Evolutionary conservation across 2,329 filamentous ascomycete genomes (phyloP).

Genomic region (Ophiostoma australiae): DNA sequence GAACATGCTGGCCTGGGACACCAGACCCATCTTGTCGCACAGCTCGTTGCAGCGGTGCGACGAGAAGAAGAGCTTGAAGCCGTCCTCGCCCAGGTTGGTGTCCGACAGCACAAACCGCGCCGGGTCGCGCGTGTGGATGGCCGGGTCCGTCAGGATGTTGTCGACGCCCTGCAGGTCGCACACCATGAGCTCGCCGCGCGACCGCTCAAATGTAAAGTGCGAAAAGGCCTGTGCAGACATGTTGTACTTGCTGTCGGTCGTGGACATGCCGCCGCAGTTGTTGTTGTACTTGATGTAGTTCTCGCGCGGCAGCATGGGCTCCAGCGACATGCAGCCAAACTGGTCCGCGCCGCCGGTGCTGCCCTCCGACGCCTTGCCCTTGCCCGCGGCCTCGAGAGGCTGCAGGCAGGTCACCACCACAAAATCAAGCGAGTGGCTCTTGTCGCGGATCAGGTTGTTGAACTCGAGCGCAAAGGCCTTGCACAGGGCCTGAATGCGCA

Average conservation of each 20-base stretch:
- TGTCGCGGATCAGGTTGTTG: slow-evolving; percentile 32
- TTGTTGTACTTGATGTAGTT: slow-evolving; percentile 40
- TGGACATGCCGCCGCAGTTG: slow-evolving; percentile 33
- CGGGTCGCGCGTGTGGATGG: slow-evolving; percentile 36
- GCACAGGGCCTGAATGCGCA: slow-evolving; percentile 39
- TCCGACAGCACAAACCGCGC: slow-evolving; percentile 34
- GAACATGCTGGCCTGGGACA: slow-evolving; percentile 30
- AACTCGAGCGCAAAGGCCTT: slow-evolving; percentile 41
- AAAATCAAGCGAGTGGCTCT: slow-evolving; percentile 34
- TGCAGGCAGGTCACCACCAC: slow-evolving; percentile 35
- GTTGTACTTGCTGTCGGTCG: slow-evolving; percentile 26
- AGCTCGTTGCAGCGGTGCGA: slow-evolving; percentile 36
- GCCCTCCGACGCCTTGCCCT: not conserved
- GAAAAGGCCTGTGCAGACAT: slow-evolving; percentile 40
- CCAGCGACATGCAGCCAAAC: slow-evolving; percentile 33
- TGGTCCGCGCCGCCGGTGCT: not conserved
- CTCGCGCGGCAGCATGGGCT: slow-evolving; percentile 37
- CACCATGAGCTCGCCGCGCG: slow-evolving; percentile 36
- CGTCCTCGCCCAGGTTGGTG: slow-evolving; percentile 35
- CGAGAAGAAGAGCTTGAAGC: slow-evolving; percentile 39
- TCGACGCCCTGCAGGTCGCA: slow-evolving; percentile 39
- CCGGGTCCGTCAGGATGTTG: slow-evolving; percentile 37
- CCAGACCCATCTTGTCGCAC: slow-evolving; percentile 33
- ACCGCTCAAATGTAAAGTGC: slow-evolving; percentile 42
- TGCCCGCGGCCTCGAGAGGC: slow-evolving; percentile 18